These are phyloP conservation scores for Aureobasidium namibiae DNA, from an alignment of 2,329 filamentous ascomycete genomes.

Conservation along the genomic window DNA sequence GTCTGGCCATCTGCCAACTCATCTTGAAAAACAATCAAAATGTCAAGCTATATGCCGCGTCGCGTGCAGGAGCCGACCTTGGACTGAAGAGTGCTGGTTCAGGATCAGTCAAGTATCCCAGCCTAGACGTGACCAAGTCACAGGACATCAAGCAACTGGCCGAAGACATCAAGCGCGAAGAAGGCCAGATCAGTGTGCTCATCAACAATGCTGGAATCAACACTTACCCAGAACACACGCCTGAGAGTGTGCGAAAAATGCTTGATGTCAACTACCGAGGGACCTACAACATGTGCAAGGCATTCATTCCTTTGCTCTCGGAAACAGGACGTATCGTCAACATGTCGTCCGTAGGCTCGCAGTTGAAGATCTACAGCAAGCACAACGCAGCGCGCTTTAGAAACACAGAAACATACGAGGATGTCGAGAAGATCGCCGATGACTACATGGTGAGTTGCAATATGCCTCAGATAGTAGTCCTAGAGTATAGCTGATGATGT, in stretches of 20 bases:
- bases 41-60: constrained; percentile 27
- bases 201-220: constrained; percentile 32
- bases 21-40: constrained; percentile 20
- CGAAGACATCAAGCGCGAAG: constrained; percentile 18
- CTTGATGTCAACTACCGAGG: constrained; percentile 30
- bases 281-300: constrained; percentile 28
- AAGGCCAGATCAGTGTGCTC: constrained; percentile 24
- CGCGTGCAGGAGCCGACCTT: constrained; percentile 24
- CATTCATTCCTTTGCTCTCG: constrained; percentile 24
- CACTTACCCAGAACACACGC: constrained; percentile 21
- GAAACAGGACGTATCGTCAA: constrained; percentile 28
- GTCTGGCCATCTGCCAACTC: constrained; percentile 26
- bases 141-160: constrained; percentile 23
- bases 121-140: constrained; percentile 24
- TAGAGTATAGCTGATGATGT: not conserved
- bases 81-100: constrained; percentile 18
- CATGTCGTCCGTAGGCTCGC: constrained; percentile 26
- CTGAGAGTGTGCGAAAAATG: constrained; percentile 24
- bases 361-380: constrained; percentile 23
- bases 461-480: not conserved
- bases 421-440: constrained; percentile 24
- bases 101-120: constrained; percentile 20
- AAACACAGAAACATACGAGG: constrained; percentile 17
- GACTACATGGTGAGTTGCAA: constrained; percentile 21
- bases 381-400: constrained; percentile 22